Evolutionary conservation across 345 rosid species (phyloP).

Genomic region (Populus tremula): DNA sequence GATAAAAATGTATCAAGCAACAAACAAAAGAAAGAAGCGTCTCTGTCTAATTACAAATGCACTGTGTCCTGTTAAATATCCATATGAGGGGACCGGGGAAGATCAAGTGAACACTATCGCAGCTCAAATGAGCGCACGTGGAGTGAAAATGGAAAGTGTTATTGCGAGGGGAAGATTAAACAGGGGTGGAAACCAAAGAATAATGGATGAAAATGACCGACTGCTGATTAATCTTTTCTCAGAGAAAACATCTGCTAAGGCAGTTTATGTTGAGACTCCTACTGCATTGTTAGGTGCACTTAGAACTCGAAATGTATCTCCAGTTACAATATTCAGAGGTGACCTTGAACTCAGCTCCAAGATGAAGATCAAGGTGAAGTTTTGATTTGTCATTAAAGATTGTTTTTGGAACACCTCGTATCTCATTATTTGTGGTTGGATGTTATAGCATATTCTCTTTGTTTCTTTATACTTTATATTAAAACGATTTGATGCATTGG

Average conservation of each 20-base stretch:
- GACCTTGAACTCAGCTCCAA: constrained; percentile 67
- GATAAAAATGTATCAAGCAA: constrained; percentile 60
- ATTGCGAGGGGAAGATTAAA: constrained; percentile 46
- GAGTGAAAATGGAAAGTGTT: constrained; percentile 69
- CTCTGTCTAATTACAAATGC: constrained; percentile 79
- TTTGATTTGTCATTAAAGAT: not conserved
- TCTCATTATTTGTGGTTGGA: not conserved
- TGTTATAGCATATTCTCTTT: not conserved
- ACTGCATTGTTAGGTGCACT: constrained; percentile 77
- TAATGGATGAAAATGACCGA: constrained; percentile 67
- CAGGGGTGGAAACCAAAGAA: constrained; percentile 34
- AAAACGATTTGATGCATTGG: not conserved
- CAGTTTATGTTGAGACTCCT: constrained; percentile 59
- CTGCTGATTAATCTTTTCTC: constrained; percentile 68
- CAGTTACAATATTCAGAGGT: constrained; percentile 84
- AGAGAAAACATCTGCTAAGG: constrained; percentile 48
- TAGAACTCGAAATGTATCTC: constrained; percentile 65
- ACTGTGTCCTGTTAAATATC: constrained; percentile 64
- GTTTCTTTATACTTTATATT: not conserved
- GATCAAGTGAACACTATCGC: constrained; percentile 75
- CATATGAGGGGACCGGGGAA: constrained; percentile 75
- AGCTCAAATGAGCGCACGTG: constrained; percentile 54
- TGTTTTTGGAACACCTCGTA: not conserved
- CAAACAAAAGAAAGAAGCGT: constrained; percentile 77
- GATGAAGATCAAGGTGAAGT: constrained; percentile 79